Evolutionary conservation across 2,329 filamentous ascomycete species (phyloP), one percentile per base, ranked within the genome.

Genomic region (Metarhizium rileyi): DNA sequence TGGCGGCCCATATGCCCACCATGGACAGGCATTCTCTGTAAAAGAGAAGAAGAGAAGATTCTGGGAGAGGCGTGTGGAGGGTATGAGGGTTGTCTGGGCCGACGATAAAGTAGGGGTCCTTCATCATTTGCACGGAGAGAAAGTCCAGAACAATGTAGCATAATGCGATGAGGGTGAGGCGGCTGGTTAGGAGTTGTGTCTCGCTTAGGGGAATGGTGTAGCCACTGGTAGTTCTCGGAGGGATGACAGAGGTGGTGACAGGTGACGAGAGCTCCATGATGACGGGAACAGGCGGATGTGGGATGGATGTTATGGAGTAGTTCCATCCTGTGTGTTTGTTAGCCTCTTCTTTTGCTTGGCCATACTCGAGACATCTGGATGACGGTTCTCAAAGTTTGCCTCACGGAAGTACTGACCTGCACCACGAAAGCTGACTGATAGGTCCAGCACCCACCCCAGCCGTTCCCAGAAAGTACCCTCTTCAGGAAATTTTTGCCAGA

Each of bases 61-160:
- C 52, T 9, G 51, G 51, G 61, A 77, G 60, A 64, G 75, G 57
- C 61, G 70, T 47, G 52, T 82, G 65, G 52, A 70, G 53, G 16
- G 55, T 46, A 42, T 56, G 48, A 51, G 64, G 60, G 48, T 70
- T 67, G 4, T 68, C 61, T 2, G 68, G 66, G 1, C 80, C 75
- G 23, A 78, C 61, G 51, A 81, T 60, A 66, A 90, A 95, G 69
- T 91, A 95, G 0, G 85, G 83, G 59, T 97, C 91, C 48, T 79
- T 77, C 56, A 84, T 81, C 70, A 88, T 83, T 53, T 81, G 54
- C 2, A 82, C 75, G 59, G 86, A 86, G 47, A 87, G 65, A 6
- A 81, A 51, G 64, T 96, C 91, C 8, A 95, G 70, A 7, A 78
- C 53, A 12, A 93, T 55, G 61, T 87, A 93, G 55, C 73, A 71